These are phyloP conservation scores for Amanita fuliginea DNA, from an alignment of 768 basidiomycete species.

Conservation along the genomic window DNA sequence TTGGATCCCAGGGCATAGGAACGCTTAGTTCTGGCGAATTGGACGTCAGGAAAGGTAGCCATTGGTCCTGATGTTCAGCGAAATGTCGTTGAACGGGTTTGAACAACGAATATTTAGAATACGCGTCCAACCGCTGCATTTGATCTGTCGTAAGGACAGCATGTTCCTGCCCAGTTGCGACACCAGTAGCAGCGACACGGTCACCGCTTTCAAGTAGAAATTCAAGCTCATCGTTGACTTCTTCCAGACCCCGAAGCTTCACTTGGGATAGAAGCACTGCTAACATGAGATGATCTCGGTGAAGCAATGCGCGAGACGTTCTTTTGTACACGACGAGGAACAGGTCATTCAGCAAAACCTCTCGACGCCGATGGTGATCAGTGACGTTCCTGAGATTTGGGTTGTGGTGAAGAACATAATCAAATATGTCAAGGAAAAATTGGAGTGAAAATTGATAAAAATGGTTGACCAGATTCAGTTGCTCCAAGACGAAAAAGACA, in stretches of 20 bases:
- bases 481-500: constrained; percentile 94
- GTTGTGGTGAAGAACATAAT: constrained; percentile 86
- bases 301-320: constrained; percentile 82
- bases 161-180: constrained; percentile 23
- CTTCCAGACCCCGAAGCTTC: constrained; percentile 70
- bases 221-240: constrained; percentile 77
- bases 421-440: constrained; percentile 98
- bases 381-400: constrained; percentile 75
- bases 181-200: constrained; percentile 28
- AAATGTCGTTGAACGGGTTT: constrained; percentile 63
- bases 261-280: constrained; percentile 86
- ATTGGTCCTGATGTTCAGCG: constrained; percentile 47
- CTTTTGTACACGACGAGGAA: constrained; percentile 84
- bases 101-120: constrained; percentile 66
- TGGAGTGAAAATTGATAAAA: constrained; percentile 98
- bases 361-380: constrained; percentile 62
- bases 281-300: constrained; percentile 85
- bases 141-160: constrained; percentile 59
- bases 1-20: constrained; percentile 71
- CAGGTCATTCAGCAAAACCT: constrained; percentile 76
- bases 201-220: constrained; percentile 88
- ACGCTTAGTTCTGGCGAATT: constrained; percentile 54
- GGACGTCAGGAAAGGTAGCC: constrained; percentile 64
- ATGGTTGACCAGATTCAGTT: constrained; percentile 87
- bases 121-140: constrained; percentile 52